Conservation (phyloP, 164 flowering plant species). For the Tetrastigma voinierianum region DNA sequence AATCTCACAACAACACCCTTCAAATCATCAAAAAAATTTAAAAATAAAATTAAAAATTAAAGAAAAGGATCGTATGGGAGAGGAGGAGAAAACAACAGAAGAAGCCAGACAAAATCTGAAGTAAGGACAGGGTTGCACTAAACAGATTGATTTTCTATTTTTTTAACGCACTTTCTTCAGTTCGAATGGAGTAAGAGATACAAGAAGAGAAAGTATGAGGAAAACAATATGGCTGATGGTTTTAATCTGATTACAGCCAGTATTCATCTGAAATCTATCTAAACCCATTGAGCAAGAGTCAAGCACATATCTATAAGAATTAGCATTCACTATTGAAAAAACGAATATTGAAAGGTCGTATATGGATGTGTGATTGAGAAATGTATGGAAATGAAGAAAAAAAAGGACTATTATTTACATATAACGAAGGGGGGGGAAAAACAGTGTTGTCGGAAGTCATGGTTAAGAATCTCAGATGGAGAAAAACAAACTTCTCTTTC, state of each 20-base stretch:
- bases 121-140: background rate
- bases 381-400: background rate
- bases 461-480: slow-evolving; percentile 11
- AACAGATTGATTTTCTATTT: background rate
- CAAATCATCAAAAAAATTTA: background rate
- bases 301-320: background rate
- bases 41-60: background rate
- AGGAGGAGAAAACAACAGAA: background rate
- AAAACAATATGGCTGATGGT: background rate
- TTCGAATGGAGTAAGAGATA: background rate
- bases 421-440: slow-evolving; percentile 2
- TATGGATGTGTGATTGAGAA: background rate
- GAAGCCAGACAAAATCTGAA: background rate
- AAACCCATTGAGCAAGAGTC: background rate
- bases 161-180: background rate
- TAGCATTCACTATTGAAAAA: background rate
- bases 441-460: slow-evolving; percentile 14
- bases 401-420: slow-evolving; percentile 26
- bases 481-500: slow-evolving; percentile 11
- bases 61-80: background rate
- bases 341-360: slow-evolving; percentile 3
- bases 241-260: background rate
- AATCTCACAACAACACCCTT: slow-evolving; percentile 50
- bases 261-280: background rate
- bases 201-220: background rate